These are phyloP conservation scores for Chrysoporthe deuterocubensis DNA, from an alignment of 2,329 filamentous ascomycete species.

Conservation along the genomic window DNA sequence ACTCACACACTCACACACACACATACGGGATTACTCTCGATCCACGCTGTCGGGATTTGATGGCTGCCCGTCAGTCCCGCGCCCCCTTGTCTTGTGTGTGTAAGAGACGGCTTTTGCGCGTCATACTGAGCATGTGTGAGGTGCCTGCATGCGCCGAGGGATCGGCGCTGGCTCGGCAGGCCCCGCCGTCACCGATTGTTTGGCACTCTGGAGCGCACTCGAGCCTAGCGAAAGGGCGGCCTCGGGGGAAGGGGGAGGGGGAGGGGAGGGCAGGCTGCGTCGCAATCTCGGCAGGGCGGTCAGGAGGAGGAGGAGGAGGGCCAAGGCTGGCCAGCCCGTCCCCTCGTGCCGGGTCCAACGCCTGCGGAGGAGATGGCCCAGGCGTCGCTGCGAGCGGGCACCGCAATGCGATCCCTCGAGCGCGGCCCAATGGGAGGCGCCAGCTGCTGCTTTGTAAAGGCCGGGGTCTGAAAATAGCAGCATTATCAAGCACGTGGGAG, in stretches of 20 bases:
- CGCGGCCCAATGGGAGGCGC: slow-evolving; percentile 16
- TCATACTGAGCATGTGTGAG: too few relatives aligned
- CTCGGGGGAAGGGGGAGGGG: neutral
- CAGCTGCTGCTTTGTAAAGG: slow-evolving; percentile 22
- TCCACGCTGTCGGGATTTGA: slow-evolving; percentile 22
- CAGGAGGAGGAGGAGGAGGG: slow-evolving; percentile 11
- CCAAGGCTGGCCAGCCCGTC: slow-evolving; percentile 19
- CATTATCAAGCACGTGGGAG: slow-evolving; percentile 28
- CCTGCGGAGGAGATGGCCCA: too few relatives aligned
- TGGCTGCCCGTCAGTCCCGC: neutral
- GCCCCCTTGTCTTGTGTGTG: neutral
- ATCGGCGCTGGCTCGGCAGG: neutral
- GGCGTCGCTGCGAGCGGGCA: neutral
- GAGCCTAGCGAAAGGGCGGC: slow-evolving; percentile 21
- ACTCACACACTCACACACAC: neutral
- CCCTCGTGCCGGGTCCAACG: slow-evolving; percentile 1
- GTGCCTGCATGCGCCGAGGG: neutral
- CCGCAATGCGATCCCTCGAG: slow-evolving; percentile 3
- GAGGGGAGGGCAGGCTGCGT: neutral
- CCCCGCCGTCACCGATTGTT: slow-evolving; percentile 20
- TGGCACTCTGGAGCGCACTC: slow-evolving; percentile 12
- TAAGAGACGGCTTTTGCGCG: neutral
- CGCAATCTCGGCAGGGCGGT: slow-evolving; percentile 22
- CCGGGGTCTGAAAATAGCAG: slow-evolving; percentile 26
- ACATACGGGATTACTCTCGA: slow-evolving; percentile 20